Conservation (phyloP, 164 flowering plant genomes). For the Kingdonia uniflora region DNA sequence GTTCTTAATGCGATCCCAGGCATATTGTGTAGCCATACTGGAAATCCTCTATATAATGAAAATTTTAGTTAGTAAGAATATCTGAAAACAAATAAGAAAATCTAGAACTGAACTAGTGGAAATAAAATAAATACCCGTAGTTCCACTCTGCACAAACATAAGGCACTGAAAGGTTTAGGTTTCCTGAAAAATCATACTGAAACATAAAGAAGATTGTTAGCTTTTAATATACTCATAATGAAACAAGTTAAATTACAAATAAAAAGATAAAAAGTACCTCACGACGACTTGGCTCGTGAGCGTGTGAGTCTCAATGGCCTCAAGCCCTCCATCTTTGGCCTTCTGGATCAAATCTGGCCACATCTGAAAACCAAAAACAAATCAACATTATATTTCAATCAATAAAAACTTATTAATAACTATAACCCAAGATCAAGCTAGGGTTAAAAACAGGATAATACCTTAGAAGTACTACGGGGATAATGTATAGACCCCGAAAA, state of each 20-base stretch:
- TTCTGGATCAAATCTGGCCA: slow-evolving; percentile 2
- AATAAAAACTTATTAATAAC: too few relatives aligned
- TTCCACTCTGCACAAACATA: slow-evolving; percentile 4
- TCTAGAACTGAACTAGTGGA: background rate
- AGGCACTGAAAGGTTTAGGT: background rate
- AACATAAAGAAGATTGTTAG: too few relatives aligned
- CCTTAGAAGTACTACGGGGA: background rate
- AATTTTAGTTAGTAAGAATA: background rate
- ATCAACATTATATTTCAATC: too few relatives aligned
- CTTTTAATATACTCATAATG: too few relatives aligned
- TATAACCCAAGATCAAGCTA: too few relatives aligned
- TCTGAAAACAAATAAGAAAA: background rate
- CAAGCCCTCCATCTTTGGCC: slow-evolving; percentile 2
- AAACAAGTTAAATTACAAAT: too few relatives aligned
- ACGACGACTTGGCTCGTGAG: slow-evolving; percentile 1
- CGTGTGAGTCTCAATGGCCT: slow-evolving; percentile 1
- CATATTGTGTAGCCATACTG: slow-evolving; percentile 2
- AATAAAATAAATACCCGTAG: slow-evolving; percentile 1
- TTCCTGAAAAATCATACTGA: slow-evolving; percentile 3
- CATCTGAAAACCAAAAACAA: background rate
- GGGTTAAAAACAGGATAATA: too few relatives aligned
- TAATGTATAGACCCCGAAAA: too few relatives aligned
- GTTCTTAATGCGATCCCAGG: slow-evolving; percentile 1
- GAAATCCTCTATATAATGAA: background rate
- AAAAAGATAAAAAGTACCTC: too few relatives aligned